phyloP scores from a whole-genome alignment of 257 asterid species.

The Solanum microdontum region DNA sequence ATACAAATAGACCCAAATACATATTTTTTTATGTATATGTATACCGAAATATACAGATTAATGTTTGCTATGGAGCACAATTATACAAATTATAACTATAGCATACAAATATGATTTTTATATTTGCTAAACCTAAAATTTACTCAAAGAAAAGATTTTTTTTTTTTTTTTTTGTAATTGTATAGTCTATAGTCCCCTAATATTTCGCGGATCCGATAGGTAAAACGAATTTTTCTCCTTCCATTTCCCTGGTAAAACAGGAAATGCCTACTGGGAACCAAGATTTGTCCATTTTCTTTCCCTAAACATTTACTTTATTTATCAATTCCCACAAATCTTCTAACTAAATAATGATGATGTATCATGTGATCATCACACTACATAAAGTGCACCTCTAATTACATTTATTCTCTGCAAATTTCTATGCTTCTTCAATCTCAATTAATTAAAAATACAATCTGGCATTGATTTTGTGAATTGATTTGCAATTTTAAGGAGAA shows the following conservation, averaged over 20 bases:
- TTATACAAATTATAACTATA: too few species aligned
- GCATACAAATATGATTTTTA: too few species aligned
- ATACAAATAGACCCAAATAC: too few species aligned
- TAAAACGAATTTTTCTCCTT: conserved; percentile 15
- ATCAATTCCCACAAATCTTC: not conserved
- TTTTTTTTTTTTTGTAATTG: not conserved
- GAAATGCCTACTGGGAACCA: not conserved
- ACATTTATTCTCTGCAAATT: not conserved
- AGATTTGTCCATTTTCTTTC: not conserved
- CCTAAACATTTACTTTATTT: not conserved
- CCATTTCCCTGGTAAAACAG: not conserved
- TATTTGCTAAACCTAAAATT: too few species aligned
- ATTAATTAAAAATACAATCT: not conserved
- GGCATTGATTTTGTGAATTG: not conserved
- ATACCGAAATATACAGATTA: too few species aligned
- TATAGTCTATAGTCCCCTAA: not conserved
- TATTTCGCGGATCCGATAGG: conserved; percentile 20
- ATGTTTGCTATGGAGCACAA: too few species aligned
- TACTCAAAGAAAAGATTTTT: too few species aligned
- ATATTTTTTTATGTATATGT: too few species aligned
- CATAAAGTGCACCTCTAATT: not conserved
- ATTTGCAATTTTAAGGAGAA: conserved; percentile 6
- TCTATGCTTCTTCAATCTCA: not conserved
- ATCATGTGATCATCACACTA: not conserved
- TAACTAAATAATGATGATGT: not conserved